Evolutionary conservation across 768 basidiomycete species (phyloP), one percentile per base, ranked within the genome.

Genomic region (Phlebiopsis flavidoalba): DNA sequence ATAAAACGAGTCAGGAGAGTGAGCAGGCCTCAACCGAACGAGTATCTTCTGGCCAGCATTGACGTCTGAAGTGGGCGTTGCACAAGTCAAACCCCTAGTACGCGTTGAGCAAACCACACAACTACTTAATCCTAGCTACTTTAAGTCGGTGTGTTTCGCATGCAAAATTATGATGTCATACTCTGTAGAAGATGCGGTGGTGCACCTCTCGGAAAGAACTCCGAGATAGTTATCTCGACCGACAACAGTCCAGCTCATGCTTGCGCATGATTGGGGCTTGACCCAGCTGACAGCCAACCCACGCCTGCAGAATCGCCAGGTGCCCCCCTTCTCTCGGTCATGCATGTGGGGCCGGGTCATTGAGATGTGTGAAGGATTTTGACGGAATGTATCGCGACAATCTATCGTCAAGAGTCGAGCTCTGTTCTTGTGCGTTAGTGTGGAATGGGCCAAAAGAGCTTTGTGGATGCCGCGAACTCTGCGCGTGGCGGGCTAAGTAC

Each of bases 261-360:
- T 87, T 91, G 60, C 86, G 79, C 95, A 97, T 97, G 64, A 98
- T 93, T n/a, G n/a, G 7, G 95, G 95, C 72, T 95, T 95, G 53
- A 96, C 93, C n/a, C 53, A 92, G 79, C n/a, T 1, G 87, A 86
- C n/a, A 0, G 88, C 87, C 33, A n/a, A 91, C 79, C 63, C 80
- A 80, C n/a, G n/a, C n/a, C 65, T 88, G 82, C 40, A 95, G 79
- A 69, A 90, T 76, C 15, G 77, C 71, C 47, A 92, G n/a, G 77
- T 17, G 93, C 91, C 43, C n/a, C n/a, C n/a, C n/a, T n/a, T n/a
- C n/a, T n/a, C n/a, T n/a, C 82, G 79, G 63, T 89, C 83, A n/a
- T 48, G 85, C 81, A 65, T 83, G 82, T 43, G 87, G 87, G 67
- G 79, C n/a, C n/a, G n/a, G 80, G 60, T 80, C 82, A 62, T 84